phyloP scores from a whole-genome alignment of 352 stramenopile species.

The Halophytophthora polymorphica region DNA sequence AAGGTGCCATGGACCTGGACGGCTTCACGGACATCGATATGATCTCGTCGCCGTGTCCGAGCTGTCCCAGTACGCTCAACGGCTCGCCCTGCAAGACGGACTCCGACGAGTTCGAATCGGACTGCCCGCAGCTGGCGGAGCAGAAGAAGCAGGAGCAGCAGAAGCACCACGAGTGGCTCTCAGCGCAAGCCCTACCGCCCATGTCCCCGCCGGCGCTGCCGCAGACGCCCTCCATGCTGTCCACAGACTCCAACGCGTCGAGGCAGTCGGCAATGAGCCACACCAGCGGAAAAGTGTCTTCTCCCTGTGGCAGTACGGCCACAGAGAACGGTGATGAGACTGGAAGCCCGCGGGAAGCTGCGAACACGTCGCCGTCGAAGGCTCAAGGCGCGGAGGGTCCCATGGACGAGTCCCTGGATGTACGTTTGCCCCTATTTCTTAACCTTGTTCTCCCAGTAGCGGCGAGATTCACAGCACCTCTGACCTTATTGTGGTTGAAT shows the following conservation, averaged over 20 bases:
- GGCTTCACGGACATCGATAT: slow-evolving; percentile 44
- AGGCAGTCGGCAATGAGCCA: slow-evolving; percentile 16
- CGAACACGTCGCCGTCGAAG: slow-evolving; percentile 15
- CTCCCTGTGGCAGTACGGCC: slow-evolving; percentile 32
- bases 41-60: slow-evolving; percentile 50
- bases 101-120: slow-evolving; percentile 34
- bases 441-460: too few species aligned
- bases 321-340: slow-evolving; percentile 19
- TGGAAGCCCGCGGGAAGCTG: slow-evolving; percentile 3
- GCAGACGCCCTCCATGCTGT: slow-evolving; percentile 20
- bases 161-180: slow-evolving; percentile 12
- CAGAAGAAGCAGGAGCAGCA: slow-evolving; percentile 15
- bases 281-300: slow-evolving; percentile 18
- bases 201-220: slow-evolving; percentile 26
- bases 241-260: slow-evolving; percentile 10
- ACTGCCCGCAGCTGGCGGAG: slow-evolving; percentile 16
- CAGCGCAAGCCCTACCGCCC: slow-evolving; percentile 22
- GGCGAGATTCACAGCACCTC: too few species aligned
- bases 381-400: too few species aligned
- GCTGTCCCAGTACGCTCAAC: slow-evolving; percentile 26
- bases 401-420: slow-evolving; percentile 27
- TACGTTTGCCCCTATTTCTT: too few species aligned
- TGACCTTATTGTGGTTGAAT: too few species aligned
- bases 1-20: slow-evolving; percentile 35
- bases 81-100: slow-evolving; percentile 26